Base-by-base conservation (phyloP, 2,329 filamentous ascomycete genomes). In the Cytospora schulzeri region DNA sequence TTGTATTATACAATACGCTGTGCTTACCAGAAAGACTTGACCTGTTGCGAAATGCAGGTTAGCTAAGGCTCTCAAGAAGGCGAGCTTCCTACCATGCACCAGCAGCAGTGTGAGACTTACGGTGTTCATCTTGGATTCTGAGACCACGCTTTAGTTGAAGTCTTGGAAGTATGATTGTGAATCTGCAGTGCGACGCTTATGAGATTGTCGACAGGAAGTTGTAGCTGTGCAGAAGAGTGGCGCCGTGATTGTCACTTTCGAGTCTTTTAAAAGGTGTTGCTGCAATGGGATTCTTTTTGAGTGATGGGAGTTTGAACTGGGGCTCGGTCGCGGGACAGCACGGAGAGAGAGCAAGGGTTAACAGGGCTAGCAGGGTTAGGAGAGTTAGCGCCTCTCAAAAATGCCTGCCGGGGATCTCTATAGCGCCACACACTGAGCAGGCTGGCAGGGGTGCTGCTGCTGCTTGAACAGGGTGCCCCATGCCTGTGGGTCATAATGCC, bases 11-110 rank as follows among this genome's bases (percentile, higher is more conserved):
- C 8, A 19, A 22, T 48, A 29, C 31, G 38, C 4, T 24, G 31
- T 29, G 63, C 63, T 65, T 31, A 89, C 87, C 87, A 89, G 78
- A 89, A 89, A 60, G 87, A 89, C 80, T 82, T 86, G 68, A 84
- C 81, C 87, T 89, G 69, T 51, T 50, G 29, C 57, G 54, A 38
- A 15, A 54, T 31, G n/a, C 24, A 26, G 31, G 52, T 63, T 50
- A 68, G 63, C 60, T 56, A 62, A 22, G 31, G 28, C 54, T 5
- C 57, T 54, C 24, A 14, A 15, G 6, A 29, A 29, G 14, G n/a
- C 51, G n/a, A 26, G 19, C n/a, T 26, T 22, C 15, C 5, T 14
- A 14, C 28, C 15, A 35, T 19, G 28, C 45, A 53, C 19, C 29
- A 54, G 28, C 31, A 24, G 52, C 22, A 60, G 41, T 17, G 19